Conservation (phyloP, 2,329 filamentous ascomycete species). For the Hymenoscyphus repandus region DNA sequence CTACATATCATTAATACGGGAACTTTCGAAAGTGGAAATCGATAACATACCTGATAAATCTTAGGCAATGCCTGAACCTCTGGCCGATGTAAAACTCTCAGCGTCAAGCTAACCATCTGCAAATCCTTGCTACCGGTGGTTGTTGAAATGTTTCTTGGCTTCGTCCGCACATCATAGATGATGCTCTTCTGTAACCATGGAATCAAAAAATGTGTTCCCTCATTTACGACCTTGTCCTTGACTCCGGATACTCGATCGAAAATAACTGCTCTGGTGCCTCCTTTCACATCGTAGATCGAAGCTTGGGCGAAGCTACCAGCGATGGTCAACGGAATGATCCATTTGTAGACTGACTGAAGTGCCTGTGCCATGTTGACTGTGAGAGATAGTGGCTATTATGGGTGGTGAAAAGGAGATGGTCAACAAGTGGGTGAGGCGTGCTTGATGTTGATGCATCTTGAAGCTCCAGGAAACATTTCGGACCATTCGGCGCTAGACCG, state of each 20-base stretch:
- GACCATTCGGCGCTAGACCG: conserved; percentile 23
- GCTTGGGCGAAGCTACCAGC: conserved; percentile 65
- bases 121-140: conserved; percentile 98
- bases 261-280: conserved; percentile 91
- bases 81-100: conserved; percentile 90
- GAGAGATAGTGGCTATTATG: neutral
- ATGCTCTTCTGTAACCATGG: conserved; percentile 95
- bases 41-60: conserved; percentile 82
- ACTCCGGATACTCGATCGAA: conserved; percentile 93
- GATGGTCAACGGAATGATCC: conserved; percentile 68
- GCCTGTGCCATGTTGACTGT: conserved; percentile 40
- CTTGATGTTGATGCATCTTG: conserved; percentile 4
- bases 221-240: conserved; percentile 85
- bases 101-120: conserved; percentile 98
- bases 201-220: conserved; percentile 94
- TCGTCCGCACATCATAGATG: conserved; percentile 94
- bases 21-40: neutral
- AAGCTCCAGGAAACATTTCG: conserved; percentile 23
- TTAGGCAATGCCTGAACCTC: conserved; percentile 89
- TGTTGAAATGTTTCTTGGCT: conserved; percentile 94
- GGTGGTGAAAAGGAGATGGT: conserved; percentile 9
- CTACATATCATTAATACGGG: conserved; percentile 41
- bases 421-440: conserved; percentile 3
- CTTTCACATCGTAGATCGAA: conserved; percentile 94
- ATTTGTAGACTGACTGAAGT: conserved; percentile 58